Percentiles rank a stretch among this genome's conserved stretches.
Evolutionary conservation across 768 basidiomycete genomes (phyloP).

Genomic region (Crucibulum laeve): DNA sequence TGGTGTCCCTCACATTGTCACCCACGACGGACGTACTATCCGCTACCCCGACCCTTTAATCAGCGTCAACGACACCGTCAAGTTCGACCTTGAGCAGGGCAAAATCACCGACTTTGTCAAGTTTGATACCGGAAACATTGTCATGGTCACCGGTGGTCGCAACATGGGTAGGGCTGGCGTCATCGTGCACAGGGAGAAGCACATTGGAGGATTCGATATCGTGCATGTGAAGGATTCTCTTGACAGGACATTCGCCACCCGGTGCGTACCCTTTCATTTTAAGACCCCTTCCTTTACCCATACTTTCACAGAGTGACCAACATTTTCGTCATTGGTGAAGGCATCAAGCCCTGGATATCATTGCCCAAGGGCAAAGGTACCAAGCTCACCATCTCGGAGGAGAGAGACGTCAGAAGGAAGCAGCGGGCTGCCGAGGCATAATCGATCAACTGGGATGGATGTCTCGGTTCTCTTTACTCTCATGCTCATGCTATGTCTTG

Average conservation of each 20-base stretch:
- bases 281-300: background rate
- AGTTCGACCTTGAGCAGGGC: constrained; percentile 91
- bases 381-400: constrained; percentile 96
- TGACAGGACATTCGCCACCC: constrained; percentile 95
- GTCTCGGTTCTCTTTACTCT: constrained; percentile 20
- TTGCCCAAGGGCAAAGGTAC: constrained; percentile 97
- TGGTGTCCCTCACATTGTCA: constrained; percentile 95
- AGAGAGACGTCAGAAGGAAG: constrained; percentile 90
- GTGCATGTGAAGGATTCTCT: constrained; percentile 95
- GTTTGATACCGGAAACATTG: constrained; percentile 97
- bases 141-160: constrained; percentile 97
- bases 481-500: constrained; percentile 31
- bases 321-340: constrained; percentile 98
- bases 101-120: constrained; percentile 92
- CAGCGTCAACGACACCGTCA: constrained; percentile 96
- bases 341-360: constrained; percentile 93
- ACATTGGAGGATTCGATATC: constrained; percentile 97
- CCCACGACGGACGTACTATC: constrained; percentile 99
- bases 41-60: constrained; percentile 97
- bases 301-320: constrained; percentile 70
- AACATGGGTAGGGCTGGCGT: constrained; percentile 99
- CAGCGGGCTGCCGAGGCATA: constrained; percentile 66
- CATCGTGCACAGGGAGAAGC: constrained; percentile 95
- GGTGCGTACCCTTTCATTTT: constrained; percentile 47
- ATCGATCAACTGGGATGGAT: constrained; percentile 11